These are phyloP conservation scores for Saturnispora diversa DNA, from an alignment of 805 yeast genomes.

Conservation along the genomic window DNA sequence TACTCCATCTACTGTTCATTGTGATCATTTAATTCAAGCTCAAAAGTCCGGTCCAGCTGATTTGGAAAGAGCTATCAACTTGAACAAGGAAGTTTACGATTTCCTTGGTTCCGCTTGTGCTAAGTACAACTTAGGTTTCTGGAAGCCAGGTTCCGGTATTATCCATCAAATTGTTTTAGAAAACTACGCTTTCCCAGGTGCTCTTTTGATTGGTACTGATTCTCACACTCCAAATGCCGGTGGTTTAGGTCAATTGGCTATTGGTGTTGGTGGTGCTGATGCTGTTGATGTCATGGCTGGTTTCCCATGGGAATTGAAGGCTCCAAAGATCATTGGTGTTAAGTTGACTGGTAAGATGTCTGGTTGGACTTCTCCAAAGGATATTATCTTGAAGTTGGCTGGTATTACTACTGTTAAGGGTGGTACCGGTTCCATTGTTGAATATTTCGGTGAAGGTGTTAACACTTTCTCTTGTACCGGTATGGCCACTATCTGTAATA, in stretches of 20 bases:
- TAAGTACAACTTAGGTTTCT: constrained; percentile 93
- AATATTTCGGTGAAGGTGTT: constrained; percentile 95
- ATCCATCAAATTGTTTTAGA: constrained; percentile 97
- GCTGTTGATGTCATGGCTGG: constrained; percentile 97
- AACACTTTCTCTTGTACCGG: constrained; percentile 88
- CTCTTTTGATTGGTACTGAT: constrained; percentile 96
- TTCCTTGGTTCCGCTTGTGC: constrained; percentile 89
- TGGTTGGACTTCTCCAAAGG: constrained; percentile 98
- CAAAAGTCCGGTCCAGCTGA: constrained; percentile 86
- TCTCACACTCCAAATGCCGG: constrained; percentile 99
- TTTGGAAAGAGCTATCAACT: constrained; percentile 67
- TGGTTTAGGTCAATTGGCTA: constrained; percentile 96
- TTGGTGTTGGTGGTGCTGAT: constrained; percentile 99
- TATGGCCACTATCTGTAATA: constrained; percentile 98
- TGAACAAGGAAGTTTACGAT: constrained; percentile 92
- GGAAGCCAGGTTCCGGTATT: constrained; percentile 99
- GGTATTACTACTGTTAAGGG: constrained; percentile 93
- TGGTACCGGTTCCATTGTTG: constrained; percentile 95
- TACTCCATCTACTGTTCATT: constrained; percentile 93
- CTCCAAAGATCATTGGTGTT: constrained; percentile 92
- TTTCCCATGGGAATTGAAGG: constrained; percentile 98
- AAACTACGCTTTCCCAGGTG: constrained; percentile 94
- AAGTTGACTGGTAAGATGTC: constrained; percentile 79
- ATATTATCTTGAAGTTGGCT: constrained; percentile 86
- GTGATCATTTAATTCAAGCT: constrained; percentile 97